Base-by-base conservation (phyloP, 805 yeast genomes). In the Cephaloascus albidus region DNA sequence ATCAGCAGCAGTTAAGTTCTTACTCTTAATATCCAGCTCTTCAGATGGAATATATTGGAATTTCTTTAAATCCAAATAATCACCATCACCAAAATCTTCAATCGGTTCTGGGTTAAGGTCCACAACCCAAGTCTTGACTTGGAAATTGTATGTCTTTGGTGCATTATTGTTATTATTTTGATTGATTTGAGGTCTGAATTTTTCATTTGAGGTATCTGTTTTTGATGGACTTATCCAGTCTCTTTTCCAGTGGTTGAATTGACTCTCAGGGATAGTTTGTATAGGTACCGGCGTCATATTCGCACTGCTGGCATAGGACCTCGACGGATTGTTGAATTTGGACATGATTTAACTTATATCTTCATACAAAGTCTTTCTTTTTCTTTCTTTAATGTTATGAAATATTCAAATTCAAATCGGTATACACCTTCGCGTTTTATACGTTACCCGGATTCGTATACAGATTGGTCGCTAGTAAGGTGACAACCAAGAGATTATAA, bases 11-110 rank as follows among this genome's bases (percentile, higher is more conserved):
- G 68, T 60, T 17, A 72, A 53, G 31, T 39, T 36, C 52, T 50
- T 12, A 36, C 37, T 23, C 20, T 38, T 33, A 33, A 40, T 39
- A 8, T 37, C 43, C 14, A 44, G 40, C 3, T 40, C 41, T 17
- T 38, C 41, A 33, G 50, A 57, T 35, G 53, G 44, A 47, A 57
- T 51, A 53, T 65, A 59, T 43, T 53, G 49, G 58, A 55, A 54
- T 16, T 49, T 40, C n/a, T 56, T 53, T 36, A 78, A 56, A 40
- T 73, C 71, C 17, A 77, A 51, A 10, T 61, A 50, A 48, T 77
- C 82, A 18, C 52, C 56, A 6, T 54, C 63, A 17, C 59, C 66
- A 12, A 65, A 63, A 38, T 64, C 71, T 20, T 47, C 50, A 1
- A 49, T 37, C 0, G 55, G 50, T 14, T 16, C 40, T 41, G 46